Evolutionary conservation across 1,139 yeast species (phyloP).

Genomic region (Taphrina communis): DNA sequence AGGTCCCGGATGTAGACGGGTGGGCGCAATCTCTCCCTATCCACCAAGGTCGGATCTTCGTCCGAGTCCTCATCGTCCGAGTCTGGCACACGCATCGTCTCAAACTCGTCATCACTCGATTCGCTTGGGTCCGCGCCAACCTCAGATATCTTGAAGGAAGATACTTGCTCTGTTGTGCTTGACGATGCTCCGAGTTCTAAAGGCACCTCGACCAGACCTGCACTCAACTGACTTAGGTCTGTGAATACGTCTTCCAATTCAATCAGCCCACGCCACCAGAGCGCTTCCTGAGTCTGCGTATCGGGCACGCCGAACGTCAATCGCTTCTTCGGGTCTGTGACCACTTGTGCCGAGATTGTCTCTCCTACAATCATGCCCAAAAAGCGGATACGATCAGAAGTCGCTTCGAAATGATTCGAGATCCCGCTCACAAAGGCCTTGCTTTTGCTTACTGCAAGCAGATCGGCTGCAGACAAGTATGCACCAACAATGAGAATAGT

Average conservation of each 20-base stretch:
- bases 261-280: slow-evolving; percentile 18
- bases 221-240: background rate
- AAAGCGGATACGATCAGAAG: slow-evolving; percentile 22
- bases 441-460: slow-evolving; percentile 2
- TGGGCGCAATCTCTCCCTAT: slow-evolving; percentile 30
- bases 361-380: slow-evolving; percentile 39
- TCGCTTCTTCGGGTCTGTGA: slow-evolving; percentile 19
- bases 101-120: slow-evolving; percentile 24
- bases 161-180: background rate
- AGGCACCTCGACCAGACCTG: slow-evolving; percentile 22
- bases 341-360: slow-evolving; percentile 18
- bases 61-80: slow-evolving; percentile 41
- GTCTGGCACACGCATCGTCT: slow-evolving; percentile 32
- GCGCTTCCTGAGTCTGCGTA: slow-evolving; percentile 24
- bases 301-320: slow-evolving; percentile 31
- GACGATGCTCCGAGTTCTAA: background rate
- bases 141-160: background rate
- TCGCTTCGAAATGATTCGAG: slow-evolving; percentile 22
- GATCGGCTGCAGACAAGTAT: background rate
- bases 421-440: slow-evolving; percentile 16
- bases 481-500: slow-evolving; percentile 15
- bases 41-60: slow-evolving; percentile 36
- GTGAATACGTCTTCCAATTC: slow-evolving; percentile 6
- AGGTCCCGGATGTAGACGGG: slow-evolving; percentile 35
- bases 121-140: background rate